A percentile compares a stretch with the other conserved stretches of the same genome.
phyloP scores from a whole-genome alignment of 2,329 filamentous ascomycete species.

The Aspergillus sclerotialis region DNA sequence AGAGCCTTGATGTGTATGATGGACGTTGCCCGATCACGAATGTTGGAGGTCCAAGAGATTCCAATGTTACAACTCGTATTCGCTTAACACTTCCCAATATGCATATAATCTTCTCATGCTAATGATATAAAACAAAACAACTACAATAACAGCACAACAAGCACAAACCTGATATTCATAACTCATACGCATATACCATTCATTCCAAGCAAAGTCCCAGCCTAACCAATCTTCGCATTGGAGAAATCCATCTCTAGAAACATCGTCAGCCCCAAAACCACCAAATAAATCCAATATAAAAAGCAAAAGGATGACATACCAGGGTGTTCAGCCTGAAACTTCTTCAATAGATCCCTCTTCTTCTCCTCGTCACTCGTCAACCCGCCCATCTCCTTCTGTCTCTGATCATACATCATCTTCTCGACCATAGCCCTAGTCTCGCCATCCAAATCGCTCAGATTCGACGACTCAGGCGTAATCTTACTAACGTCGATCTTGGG shows the following conservation, averaged over 20 bases:
- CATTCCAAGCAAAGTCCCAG: no score
- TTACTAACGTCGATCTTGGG: constrained; percentile 93
- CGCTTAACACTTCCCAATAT: no score
- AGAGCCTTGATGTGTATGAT: no score
- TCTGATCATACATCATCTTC: constrained; percentile 99
- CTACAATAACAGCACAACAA: not conserved
- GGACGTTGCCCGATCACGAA: no score
- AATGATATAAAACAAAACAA: not conserved
- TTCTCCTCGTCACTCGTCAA: constrained; percentile 91
- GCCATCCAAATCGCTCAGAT: constrained; percentile 85
- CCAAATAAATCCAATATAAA: not conserved
- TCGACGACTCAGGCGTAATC: constrained; percentile 88
- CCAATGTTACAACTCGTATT: no score
- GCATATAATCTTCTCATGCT: not conserved
- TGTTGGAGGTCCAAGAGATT: no score
- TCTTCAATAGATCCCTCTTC: constrained; percentile 85
- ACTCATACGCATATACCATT: no score
- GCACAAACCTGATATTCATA: constrained; percentile 5
- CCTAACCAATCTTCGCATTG: constrained; percentile 54
- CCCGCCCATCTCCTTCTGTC: constrained; percentile 87
- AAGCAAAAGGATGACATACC: constrained; percentile 20
- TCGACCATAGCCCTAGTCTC: constrained; percentile 96
- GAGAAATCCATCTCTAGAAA: constrained; percentile 59
- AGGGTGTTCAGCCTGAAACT: constrained; percentile 78
- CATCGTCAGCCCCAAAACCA: constrained; percentile 6